A percentile compares a stretch with the other conserved stretches of the same genome.
Evolutionary conservation across 2,329 filamentous ascomycete species (phyloP).

Genomic region (Aphanocladium album): DNA sequence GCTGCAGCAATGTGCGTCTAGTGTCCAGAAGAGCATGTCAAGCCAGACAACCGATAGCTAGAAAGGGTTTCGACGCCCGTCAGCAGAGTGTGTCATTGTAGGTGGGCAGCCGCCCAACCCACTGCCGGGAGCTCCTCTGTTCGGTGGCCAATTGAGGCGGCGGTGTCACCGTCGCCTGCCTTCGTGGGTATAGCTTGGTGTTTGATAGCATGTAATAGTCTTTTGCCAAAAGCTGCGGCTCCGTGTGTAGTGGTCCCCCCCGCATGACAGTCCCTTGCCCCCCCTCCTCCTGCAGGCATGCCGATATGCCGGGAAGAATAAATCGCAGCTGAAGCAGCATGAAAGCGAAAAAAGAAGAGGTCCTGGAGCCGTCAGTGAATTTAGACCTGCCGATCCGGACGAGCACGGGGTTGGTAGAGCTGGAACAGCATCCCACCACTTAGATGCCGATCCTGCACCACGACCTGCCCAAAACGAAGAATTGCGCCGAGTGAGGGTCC

Average conservation of each 20-base stretch:
- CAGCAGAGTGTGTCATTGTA: not conserved
- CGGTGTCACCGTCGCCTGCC: not conserved
- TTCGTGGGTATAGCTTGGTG: not conserved
- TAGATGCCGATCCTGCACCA: constrained; percentile 5
- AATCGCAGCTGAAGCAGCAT: not conserved
- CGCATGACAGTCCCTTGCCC: too few relatives aligned
- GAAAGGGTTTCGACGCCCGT: not conserved
- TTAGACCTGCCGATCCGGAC: not conserved
- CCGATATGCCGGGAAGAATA: not conserved
- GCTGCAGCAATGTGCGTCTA: not conserved
- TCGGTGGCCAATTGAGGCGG: not conserved
- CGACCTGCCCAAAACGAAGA: constrained; percentile 8
- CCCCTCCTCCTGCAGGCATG: not conserved
- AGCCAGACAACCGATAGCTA: not conserved
- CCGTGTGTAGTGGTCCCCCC: not conserved
- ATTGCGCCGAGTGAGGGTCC: not conserved
- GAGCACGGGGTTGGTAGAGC: not conserved
- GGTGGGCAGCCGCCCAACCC: not conserved
- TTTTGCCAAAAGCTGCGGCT: not conserved
- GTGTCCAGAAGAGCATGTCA: not conserved
- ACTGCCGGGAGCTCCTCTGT: not conserved
- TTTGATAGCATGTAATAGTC: not conserved
- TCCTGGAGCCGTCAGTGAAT: not conserved
- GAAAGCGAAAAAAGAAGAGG: not conserved
- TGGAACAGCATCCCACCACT: constrained; percentile 7